phyloP scores from a whole-genome alignment of 2,329 filamentous ascomycete species.

The Aphanoascus verrucosus region DNA sequence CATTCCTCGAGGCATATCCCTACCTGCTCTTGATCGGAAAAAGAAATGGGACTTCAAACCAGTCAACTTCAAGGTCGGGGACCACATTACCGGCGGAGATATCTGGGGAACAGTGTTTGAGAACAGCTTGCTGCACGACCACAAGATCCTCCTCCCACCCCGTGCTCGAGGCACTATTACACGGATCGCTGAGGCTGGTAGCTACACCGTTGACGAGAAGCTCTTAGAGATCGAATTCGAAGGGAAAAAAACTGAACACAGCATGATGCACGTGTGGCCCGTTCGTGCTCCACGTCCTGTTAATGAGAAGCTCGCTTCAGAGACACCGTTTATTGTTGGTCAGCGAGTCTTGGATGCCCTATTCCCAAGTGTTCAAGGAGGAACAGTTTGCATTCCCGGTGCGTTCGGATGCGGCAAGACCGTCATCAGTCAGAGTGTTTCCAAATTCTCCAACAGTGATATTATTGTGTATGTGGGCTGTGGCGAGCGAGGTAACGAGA shows the following conservation, averaged over 20 bases:
- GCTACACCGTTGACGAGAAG: constrained; percentile 88
- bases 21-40: constrained; percentile 75
- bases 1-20: constrained; percentile 85
- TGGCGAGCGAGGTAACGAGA: constrained; percentile 95
- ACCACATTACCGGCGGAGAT: constrained; percentile 93
- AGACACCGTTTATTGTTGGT: constrained; percentile 87
- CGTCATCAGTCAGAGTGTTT: constrained; percentile 95
- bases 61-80: constrained; percentile 73
- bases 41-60: constrained; percentile 98
- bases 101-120: constrained; percentile 92
- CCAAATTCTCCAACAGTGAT: constrained; percentile 99
- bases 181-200: constrained; percentile 75
- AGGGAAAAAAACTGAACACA: constrained; percentile 83
- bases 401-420: constrained; percentile 99
- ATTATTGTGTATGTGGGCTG: constrained; percentile 95
- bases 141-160: constrained; percentile 87
- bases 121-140: constrained; percentile 86
- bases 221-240: constrained; percentile 95
- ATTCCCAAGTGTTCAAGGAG: constrained; percentile 92
- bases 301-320: constrained; percentile 80
- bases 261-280: constrained; percentile 99
- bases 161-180: constrained; percentile 86
- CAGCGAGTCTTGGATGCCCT: constrained; percentile 93
- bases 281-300: constrained; percentile 89
- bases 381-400: constrained; percentile 94